Evolutionary conservation across 148 eudicot species (phyloP).

Genomic region (Persicaria tinctoria): DNA sequence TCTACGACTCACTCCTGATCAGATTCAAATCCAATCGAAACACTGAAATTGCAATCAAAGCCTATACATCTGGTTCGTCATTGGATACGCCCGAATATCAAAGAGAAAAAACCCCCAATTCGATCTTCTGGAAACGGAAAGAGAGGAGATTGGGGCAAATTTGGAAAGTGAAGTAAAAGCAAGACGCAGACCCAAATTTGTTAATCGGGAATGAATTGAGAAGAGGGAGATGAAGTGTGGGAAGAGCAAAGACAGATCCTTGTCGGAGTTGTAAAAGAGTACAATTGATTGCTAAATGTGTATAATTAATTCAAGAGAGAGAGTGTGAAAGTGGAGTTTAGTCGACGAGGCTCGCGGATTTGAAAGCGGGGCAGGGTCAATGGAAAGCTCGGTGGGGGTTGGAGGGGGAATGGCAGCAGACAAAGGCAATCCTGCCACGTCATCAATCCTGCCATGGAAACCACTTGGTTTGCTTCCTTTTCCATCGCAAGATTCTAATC

Average conservation of each 20-base stretch:
- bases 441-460: too few species aligned
- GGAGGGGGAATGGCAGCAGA: too few species aligned
- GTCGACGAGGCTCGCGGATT: not conserved
- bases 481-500: too few species aligned
- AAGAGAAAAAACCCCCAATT: not conserved
- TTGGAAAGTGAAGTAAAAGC: not conserved
- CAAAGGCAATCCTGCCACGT: too few species aligned
- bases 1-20: not conserved
- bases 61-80: not conserved
- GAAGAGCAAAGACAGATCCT: conserved; percentile 8
- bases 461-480: too few species aligned
- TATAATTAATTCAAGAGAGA: not conserved
- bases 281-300: not conserved
- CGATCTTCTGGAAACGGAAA: not conserved
- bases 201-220: not conserved
- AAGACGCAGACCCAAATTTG: not conserved
- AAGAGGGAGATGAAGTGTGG: conserved; percentile 2
- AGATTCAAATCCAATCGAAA: conserved; percentile 17
- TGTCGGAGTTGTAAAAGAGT: not conserved
- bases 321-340: not conserved
- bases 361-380: too few species aligned
- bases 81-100: not conserved
- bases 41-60: not conserved
- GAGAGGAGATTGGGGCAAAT: not conserved
- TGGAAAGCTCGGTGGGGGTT: too few species aligned